A percentile compares a stretch with the other conserved stretches of the same genome.
phyloP scores from a whole-genome alignment of 306 rosid species.

The Cicer judaicum region DNA sequence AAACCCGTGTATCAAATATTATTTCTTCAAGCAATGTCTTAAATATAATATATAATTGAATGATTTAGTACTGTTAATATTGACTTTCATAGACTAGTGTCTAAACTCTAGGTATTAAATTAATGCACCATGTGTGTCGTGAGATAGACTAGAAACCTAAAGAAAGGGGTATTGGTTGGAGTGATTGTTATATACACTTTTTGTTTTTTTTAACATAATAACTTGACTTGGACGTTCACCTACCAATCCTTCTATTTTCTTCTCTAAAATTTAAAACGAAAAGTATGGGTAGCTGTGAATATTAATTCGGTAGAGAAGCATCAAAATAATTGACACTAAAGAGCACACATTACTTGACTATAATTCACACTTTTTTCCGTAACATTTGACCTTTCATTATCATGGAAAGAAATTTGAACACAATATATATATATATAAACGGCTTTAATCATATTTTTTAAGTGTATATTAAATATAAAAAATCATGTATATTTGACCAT shows the following conservation, averaged over 20 bases:
- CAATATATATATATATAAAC: neutral
- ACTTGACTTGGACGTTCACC: conserved; percentile 20
- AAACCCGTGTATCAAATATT: neutral
- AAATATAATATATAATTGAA: neutral
- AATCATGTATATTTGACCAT: no score
- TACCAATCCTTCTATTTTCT: neutral
- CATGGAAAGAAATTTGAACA: conserved; percentile 11
- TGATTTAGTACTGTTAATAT: conserved; percentile 8
- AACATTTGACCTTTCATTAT: conserved; percentile 13
- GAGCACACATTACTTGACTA: conserved; percentile 28
- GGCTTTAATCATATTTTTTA: no score
- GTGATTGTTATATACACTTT: conserved; percentile 15
- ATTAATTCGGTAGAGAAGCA: neutral
- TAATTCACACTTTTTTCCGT: conserved; percentile 23
- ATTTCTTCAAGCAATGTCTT: neutral
- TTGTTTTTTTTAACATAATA: neutral
- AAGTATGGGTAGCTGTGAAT: conserved; percentile 26
- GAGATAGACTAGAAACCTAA: conserved; percentile 27
- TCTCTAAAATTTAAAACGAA: neutral
- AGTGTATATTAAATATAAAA: no score
- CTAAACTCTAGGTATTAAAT: conserved; percentile 20
- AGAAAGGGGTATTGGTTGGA: neutral
- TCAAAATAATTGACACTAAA: neutral
- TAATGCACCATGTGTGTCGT: conserved; percentile 38
- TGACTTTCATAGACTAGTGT: conserved; percentile 31